Conservation (phyloP, 805 yeast genomes). For the Tetrapisispora phaffii region DNA sequence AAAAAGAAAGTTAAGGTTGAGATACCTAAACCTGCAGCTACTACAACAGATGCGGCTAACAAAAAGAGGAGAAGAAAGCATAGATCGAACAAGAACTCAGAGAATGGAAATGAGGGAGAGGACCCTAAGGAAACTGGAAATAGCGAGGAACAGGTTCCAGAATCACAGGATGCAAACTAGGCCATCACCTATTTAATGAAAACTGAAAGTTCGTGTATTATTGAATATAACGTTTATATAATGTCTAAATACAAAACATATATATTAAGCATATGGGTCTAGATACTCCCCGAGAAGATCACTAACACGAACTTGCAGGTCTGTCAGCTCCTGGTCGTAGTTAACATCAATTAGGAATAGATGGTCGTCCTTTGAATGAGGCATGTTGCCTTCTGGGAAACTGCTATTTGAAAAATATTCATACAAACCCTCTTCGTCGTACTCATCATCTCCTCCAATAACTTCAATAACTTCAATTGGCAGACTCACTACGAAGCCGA, state of each 20-base stretch:
- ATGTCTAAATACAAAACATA: background rate
- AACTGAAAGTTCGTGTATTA: background rate
- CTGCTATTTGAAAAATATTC: background rate
- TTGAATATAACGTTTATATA: background rate
- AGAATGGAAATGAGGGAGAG: background rate
- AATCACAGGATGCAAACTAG: background rate
- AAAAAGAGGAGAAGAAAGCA: conserved; percentile 4
- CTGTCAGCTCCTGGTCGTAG: background rate
- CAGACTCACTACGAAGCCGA: background rate
- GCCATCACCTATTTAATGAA: background rate
- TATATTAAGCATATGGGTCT: background rate
- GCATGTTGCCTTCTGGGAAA: background rate
- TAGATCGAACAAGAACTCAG: background rate
- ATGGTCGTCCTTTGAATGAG: background rate
- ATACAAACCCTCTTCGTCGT: background rate
- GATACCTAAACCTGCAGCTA: background rate
- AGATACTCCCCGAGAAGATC: background rate
- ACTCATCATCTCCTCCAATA: background rate
- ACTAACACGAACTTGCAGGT: background rate
- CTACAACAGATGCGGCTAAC: background rate
- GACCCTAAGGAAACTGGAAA: background rate
- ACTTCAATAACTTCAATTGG: background rate
- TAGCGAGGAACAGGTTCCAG: background rate
- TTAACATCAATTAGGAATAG: background rate
- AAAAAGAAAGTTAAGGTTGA: conserved; percentile 44